phyloP scores from a whole-genome alignment of 495 filamentous ascomycete genomes.

The Aspergillus mulundensis region DNA sequence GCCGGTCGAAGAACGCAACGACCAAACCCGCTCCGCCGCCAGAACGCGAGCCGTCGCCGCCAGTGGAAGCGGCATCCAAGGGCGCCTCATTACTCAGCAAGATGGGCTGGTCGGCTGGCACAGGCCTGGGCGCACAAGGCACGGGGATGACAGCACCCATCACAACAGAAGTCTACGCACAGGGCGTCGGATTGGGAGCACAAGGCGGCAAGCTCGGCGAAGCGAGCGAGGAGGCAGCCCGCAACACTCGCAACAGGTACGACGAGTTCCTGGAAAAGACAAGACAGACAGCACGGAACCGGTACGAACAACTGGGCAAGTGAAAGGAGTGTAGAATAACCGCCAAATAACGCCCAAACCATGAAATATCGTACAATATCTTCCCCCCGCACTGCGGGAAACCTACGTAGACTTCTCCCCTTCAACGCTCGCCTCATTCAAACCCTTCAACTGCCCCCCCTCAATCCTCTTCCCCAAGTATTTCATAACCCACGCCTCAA shows the following conservation, averaged over 20 bases:
- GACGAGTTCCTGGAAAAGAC: constrained; percentile 74
- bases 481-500: constrained; percentile 67
- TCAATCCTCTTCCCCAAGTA: constrained; percentile 54
- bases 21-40: constrained; percentile 27
- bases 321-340: constrained; percentile 4
- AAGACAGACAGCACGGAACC: constrained; percentile 72
- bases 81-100: constrained; percentile 80
- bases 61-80: constrained; percentile 59
- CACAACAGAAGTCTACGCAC: constrained; percentile 70
- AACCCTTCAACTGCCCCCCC: constrained; percentile 32
- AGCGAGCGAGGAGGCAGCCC: constrained; percentile 71
- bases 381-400: neutral
- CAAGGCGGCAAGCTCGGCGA: constrained; percentile 81
- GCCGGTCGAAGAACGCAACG: constrained; percentile 53
- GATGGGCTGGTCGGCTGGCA: constrained; percentile 83
- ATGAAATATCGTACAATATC: constrained; percentile 1
- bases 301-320: constrained; percentile 60
- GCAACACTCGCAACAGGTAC: constrained; percentile 66
- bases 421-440: constrained; percentile 9
- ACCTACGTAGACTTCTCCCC: constrained; percentile 10
- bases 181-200: constrained; percentile 82
- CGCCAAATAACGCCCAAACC: neutral
- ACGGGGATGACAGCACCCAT: constrained; percentile 75
- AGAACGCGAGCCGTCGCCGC: constrained; percentile 30
- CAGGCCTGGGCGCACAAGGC: constrained; percentile 76